A percentile compares a stretch with the other conserved stretches of the same genome.
Conservation (phyloP, 345 rosid species). For the Odontarrhena argentea region DNA sequence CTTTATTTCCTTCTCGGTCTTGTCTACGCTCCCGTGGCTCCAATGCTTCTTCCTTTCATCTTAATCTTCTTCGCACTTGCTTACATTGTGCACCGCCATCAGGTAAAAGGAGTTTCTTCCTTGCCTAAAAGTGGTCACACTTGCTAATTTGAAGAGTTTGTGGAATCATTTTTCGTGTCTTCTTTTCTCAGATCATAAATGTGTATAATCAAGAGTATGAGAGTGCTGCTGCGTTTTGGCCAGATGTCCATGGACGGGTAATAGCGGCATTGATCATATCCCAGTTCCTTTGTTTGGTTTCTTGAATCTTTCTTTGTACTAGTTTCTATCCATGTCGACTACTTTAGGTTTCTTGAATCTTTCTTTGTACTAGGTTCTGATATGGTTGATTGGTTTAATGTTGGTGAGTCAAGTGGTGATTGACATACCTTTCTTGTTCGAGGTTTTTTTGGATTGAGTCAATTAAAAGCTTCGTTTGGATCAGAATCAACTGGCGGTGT, state of each 20-base stretch:
- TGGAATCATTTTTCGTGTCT: not conserved
- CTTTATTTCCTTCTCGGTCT: slow-evolving; percentile 90
- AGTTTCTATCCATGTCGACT: too few relatives aligned
- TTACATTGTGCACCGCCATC: slow-evolving; percentile 82
- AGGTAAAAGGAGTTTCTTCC: slow-evolving; percentile 51
- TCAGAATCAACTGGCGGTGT: slow-evolving; percentile 97
- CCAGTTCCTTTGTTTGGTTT: slow-evolving; percentile 71
- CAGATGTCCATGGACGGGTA: slow-evolving; percentile 84
- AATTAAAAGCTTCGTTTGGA: too few relatives aligned
- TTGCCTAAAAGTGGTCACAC: not conserved
- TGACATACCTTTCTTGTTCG: too few relatives aligned
- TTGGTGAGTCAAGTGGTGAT: too few relatives aligned
- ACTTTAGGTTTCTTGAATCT: too few relatives aligned
- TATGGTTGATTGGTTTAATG: too few relatives aligned
- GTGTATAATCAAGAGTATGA: slow-evolving; percentile 92
- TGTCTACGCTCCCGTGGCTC: slow-evolving; percentile 84
- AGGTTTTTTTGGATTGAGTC: too few relatives aligned
- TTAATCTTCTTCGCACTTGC: slow-evolving; percentile 79
- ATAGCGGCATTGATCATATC: slow-evolving; percentile 69
- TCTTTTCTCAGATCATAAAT: slow-evolving; percentile 65
- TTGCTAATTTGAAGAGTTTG: not conserved
- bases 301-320: too few relatives aligned
- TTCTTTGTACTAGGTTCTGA: too few relatives aligned
- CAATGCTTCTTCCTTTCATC: slow-evolving; percentile 83
- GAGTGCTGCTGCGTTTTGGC: slow-evolving; percentile 95